phyloP scores from a whole-genome alignment of 169 alveolate species.

The Plasmodium ovale region DNA sequence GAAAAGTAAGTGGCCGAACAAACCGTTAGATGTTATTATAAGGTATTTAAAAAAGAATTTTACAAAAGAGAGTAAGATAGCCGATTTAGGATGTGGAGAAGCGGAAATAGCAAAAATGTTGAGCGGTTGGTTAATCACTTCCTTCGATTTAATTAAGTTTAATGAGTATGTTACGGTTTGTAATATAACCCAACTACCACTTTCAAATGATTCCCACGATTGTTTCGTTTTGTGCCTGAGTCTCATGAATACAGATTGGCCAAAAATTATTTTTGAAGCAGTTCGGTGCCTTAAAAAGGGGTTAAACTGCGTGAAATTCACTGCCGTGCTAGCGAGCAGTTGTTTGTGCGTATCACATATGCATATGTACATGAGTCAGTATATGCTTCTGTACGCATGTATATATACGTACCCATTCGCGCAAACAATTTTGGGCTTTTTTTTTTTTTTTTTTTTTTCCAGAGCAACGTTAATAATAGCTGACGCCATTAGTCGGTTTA shows the following conservation, averaged over 20 bases:
- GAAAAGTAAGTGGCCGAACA: conserved; percentile 81
- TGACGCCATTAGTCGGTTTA: conserved; percentile 60
- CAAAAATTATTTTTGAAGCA: conserved; percentile 61
- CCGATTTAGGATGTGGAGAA: conserved; percentile 88
- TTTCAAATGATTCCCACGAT: conserved; percentile 30
- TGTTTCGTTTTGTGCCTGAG: conserved; percentile 40
- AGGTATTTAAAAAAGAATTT: conserved; percentile 57
- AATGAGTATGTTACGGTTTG: conserved; percentile 51
- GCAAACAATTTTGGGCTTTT: neutral
- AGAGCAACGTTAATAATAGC: conserved; percentile 67
- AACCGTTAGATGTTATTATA: conserved; percentile 78
- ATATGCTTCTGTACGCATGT: neutral
- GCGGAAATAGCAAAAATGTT: conserved; percentile 80
- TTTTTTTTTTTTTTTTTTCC: conserved; percentile 14
- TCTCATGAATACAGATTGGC: conserved; percentile 75
- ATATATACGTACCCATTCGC: neutral
- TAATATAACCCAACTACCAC: conserved; percentile 50
- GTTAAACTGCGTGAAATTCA: conserved; percentile 26
- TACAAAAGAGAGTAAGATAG: conserved; percentile 69
- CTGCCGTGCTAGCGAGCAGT: no score
- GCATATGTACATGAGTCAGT: neutral
- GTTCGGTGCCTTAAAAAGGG: conserved; percentile 50
- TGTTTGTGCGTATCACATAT: neutral
- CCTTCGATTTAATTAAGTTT: conserved; percentile 51
- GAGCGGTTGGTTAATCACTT: conserved; percentile 26